Base-by-base conservation (phyloP, 176 grass and related monocot species). In the Panicum miliaceum region DNA sequence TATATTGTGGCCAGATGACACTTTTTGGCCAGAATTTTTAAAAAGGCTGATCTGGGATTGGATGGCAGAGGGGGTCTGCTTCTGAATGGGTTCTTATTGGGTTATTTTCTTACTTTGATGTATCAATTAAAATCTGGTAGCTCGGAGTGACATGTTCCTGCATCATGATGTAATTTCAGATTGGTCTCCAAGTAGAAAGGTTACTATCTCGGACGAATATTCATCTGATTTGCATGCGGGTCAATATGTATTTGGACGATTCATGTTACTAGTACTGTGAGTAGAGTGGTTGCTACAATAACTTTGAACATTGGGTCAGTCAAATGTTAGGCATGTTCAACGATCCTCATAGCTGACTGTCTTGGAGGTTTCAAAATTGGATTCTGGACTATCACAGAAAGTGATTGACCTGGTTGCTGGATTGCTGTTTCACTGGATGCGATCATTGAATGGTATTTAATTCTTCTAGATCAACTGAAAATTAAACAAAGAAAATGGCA, bases 271-370 rank as follows among this genome's bases (percentile, higher is more conserved):
- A 43, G 0, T 29, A 46, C 19, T 23, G 27, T 7, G 3, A 47
- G 11, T 26, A 12, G 77, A 23, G 15, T 43, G 78, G 6, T 76
- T 11, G 50, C 38, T 23, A 22, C 41, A 40, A 35, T 85, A 73
- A 82, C 42, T 69, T 86, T 77, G 78, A 77, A 83, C 75, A 59
- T 35, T 25, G 41, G 58, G 47, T 50, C 35, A 2, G 84, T 83
- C 84, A 83, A 83, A 87, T 90, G 75, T 87, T 90, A 80, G 80
- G 89, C 89, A 67, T 36, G 80, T 53, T 83, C 56, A 73, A 9
- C 53, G 64, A 32, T 72, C 64, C 73, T 75, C 75, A 37, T 90
- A 40, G 58, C 61, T 84, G 75, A 87, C 80, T 67, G 19, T 72
- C 34, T 48, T 15, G 20, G 26, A 40, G 46, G 10, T 85, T 75